Evolutionary conservation across 345 rosid genomes (phyloP).

Genomic region (Eucalyptus decipiens): DNA sequence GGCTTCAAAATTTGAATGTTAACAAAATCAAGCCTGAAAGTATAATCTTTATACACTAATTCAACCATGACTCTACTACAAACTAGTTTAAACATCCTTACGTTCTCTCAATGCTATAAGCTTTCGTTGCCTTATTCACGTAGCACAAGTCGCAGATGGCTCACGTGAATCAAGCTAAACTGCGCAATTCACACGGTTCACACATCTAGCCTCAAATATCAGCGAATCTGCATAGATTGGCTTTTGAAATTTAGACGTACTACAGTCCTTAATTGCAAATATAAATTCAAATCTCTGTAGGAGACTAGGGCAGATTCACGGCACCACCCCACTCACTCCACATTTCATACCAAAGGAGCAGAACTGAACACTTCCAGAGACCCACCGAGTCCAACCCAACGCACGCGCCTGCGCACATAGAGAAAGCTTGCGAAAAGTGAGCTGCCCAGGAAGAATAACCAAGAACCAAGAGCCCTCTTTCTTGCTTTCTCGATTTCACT

Average conservation of each 20-base stretch:
- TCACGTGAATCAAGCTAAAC: neutral
- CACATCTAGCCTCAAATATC: neutral
- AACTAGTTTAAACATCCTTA: neutral
- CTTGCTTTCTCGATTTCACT: neutral
- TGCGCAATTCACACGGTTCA: neutral
- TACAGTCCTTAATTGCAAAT: neutral
- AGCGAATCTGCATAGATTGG: neutral
- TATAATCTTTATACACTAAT: neutral
- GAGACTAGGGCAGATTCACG: neutral
- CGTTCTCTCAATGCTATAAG: neutral
- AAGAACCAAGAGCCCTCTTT: neutral
- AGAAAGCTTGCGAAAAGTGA: neutral
- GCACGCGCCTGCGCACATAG: neutral
- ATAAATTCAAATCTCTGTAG: neutral
- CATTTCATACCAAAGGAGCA: neutral
- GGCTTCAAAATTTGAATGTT: neutral
- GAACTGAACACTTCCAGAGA: neutral
- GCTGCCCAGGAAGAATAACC: neutral
- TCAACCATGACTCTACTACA: neutral
- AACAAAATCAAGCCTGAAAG: neutral
- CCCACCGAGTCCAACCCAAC: neutral
- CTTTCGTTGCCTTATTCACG: neutral
- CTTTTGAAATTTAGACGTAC: neutral
- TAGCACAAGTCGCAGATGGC: neutral
- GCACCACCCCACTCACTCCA: neutral